Percentiles rank a stretch among this genome's conserved stretches.
Evolutionary conservation across 2,329 filamentous ascomycete genomes (phyloP).

Genomic region (Knufia fluminis): DNA sequence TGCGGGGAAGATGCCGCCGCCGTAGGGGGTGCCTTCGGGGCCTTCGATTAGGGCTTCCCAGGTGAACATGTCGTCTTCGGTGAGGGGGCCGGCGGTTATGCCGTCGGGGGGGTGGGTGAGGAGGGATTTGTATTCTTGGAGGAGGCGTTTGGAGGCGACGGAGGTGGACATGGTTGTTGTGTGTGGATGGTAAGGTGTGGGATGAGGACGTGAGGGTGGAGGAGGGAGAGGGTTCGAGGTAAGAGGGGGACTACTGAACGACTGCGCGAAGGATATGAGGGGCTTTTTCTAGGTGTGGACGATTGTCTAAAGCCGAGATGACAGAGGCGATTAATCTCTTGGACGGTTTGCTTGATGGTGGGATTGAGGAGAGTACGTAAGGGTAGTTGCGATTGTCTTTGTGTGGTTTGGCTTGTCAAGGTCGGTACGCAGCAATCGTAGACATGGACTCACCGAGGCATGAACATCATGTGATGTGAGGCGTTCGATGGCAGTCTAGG

Average conservation of each 20-base stretch:
- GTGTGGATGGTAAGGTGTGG: background rate
- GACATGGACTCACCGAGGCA: too few species aligned
- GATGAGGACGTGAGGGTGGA: background rate
- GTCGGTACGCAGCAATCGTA: too few species aligned
- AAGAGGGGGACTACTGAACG: background rate
- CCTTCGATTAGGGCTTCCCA: constrained; percentile 97
- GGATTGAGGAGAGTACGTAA: too few species aligned
- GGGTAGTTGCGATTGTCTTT: too few species aligned
- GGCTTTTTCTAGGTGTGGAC: too few species aligned
- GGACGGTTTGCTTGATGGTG: too few species aligned
- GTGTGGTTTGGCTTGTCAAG: too few species aligned
- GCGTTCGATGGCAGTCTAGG: too few species aligned
- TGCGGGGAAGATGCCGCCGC: constrained; percentile 89
- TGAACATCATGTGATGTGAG: too few species aligned
- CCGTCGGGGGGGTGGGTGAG: constrained; percentile 94
- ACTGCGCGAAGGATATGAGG: too few species aligned
- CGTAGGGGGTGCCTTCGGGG: constrained; percentile 89
- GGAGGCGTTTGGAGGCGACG: constrained; percentile 65
- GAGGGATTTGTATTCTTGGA: constrained; percentile 91
- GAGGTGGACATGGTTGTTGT: constrained; percentile 34
- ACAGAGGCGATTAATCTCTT: too few species aligned
- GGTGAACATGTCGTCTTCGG: constrained; percentile 86
- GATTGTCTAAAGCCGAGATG: too few species aligned
- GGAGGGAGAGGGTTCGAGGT: background rate
- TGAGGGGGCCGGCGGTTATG: constrained; percentile 87